Evolutionary conservation across 2,329 filamentous ascomycete species (phyloP), one percentile per base, ranked within the genome.

Genomic region (Fusarium drepaniforme): DNA sequence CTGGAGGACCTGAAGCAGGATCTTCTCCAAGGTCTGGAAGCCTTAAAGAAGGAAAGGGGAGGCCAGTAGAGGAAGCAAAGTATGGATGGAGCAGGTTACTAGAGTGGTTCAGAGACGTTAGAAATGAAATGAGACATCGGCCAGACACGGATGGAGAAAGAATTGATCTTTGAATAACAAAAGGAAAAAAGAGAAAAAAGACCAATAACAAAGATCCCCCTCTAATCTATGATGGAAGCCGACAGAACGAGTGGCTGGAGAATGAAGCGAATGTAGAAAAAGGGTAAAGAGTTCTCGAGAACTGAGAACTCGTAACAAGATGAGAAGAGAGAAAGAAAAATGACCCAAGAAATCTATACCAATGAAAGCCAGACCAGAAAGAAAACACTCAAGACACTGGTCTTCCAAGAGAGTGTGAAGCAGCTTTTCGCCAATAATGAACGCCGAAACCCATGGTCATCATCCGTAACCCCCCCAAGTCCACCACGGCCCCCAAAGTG

Each of bases 1-100:
- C 93, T 93, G 87, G 93, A 97, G 82, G 97, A 98, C 84, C 81
- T 99, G 81, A 91, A 89, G 82, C 88, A 88, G 42, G 96, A 98
- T 85, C 81, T 98, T 49, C 78, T 92, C 66, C 87, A 88, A 71
- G 95, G 89, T 0, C 91, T 96, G 67, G 86, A 87, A 81, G 88
- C 87, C 21, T 79, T 95, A 80, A 68, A 25, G 56, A 66, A 49
- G 30, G 57, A 67, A 67, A 67, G n/a, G 21, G 21, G 13, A 28
- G 16, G 12, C 21, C 42, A 66, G 21, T 49, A 56, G 35, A 64
- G 60, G 25, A 44, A 25, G 30, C 7, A 13, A 6, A 30, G 12
- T 46, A 65, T 51, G 49, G 57, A 56, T 51, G 56, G 57, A 42
- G 53, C 30, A 60, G 49, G 35, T 30, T 16, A n/a, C 63, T 37